These are phyloP conservation scores for Saccharum hybrid DNA, from an alignment of 202 grass and related monocot species.

Conservation along the genomic window DNA sequence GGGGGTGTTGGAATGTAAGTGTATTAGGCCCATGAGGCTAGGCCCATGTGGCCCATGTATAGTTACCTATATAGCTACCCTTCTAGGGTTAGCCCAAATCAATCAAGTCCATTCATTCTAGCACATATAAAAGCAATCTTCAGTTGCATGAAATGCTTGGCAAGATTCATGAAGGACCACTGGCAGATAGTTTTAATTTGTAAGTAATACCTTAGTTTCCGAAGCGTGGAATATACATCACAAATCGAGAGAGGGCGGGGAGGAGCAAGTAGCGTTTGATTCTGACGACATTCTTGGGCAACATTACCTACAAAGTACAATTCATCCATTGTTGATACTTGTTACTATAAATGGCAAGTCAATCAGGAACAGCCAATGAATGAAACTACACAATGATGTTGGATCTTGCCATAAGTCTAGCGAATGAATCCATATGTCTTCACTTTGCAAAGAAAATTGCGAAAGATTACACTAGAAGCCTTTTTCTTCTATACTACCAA, in stretches of 20 bases:
- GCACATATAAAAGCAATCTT: conserved; percentile 5
- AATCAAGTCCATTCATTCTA: no score
- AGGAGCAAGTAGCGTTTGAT: conserved; percentile 86
- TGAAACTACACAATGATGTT: conserved; percentile 40
- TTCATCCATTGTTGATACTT: conserved; percentile 29
- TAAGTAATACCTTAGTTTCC: conserved; percentile 74
- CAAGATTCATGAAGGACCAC: not conserved
- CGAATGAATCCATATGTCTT: conserved; percentile 25
- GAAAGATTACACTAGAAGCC: conserved; percentile 27
- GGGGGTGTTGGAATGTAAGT: no score
- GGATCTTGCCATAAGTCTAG: conserved; percentile 14
- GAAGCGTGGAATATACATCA: conserved; percentile 77
- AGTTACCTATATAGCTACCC: no score
- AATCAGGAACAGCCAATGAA: conserved; percentile 36
- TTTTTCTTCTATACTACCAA: conserved; percentile 38
- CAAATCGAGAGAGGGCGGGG: conserved; percentile 71
- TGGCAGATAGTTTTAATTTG: not conserved
- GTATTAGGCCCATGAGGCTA: no score
- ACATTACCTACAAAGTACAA: conserved; percentile 71
- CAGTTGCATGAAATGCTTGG: no score
- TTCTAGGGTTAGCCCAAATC: no score
- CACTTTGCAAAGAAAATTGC: conserved; percentile 30
- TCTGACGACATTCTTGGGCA: conserved; percentile 88
- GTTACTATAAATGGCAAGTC: conserved; percentile 22
- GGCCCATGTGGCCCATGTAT: no score